Conservation (phyloP, 2,329 filamentous ascomycete genomes). For the Paraconiothyrium brasiliense region DNA sequence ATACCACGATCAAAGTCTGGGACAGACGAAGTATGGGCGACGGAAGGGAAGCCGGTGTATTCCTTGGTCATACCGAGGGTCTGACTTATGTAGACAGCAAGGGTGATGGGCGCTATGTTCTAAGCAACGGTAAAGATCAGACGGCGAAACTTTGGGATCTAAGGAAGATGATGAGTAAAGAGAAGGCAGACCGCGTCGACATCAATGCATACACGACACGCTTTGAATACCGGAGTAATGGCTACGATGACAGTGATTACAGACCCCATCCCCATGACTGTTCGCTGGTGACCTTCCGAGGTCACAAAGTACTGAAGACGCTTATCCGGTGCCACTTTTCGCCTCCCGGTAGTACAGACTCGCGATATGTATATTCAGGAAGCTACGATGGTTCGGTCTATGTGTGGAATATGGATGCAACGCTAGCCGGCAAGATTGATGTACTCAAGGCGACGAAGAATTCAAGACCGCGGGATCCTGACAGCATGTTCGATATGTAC, state of each 20-base stretch:
- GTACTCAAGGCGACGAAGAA: slow-evolving; percentile 75
- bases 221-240: slow-evolving; percentile 79
- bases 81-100: slow-evolving; percentile 79
- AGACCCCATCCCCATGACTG: slow-evolving; percentile 84
- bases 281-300: slow-evolving; percentile 91
- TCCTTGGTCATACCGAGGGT: slow-evolving; percentile 72
- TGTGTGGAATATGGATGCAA: slow-evolving; percentile 93
- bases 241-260: slow-evolving; percentile 72
- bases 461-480: slow-evolving; percentile 64
- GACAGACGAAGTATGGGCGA: slow-evolving; percentile 77
- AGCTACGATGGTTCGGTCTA: slow-evolving; percentile 90
- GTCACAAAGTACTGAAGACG: slow-evolving; percentile 87
- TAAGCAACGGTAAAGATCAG: slow-evolving; percentile 96
- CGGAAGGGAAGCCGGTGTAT: slow-evolving; percentile 70
- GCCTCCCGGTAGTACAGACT: slow-evolving; percentile 84
- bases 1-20: slow-evolving; percentile 95
- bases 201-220: slow-evolving; percentile 66
- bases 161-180: slow-evolving; percentile 83
- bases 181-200: slow-evolving; percentile 67
- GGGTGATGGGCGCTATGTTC: slow-evolving; percentile 86
- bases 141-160: slow-evolving; percentile 98
- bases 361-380: slow-evolving; percentile 91
- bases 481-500: slow-evolving; percentile 65
- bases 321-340: slow-evolving; percentile 96
- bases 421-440: slow-evolving; percentile 78